phyloP scores from a whole-genome alignment of 805 yeast species.

The Hanseniaspora nectarophila region DNA sequence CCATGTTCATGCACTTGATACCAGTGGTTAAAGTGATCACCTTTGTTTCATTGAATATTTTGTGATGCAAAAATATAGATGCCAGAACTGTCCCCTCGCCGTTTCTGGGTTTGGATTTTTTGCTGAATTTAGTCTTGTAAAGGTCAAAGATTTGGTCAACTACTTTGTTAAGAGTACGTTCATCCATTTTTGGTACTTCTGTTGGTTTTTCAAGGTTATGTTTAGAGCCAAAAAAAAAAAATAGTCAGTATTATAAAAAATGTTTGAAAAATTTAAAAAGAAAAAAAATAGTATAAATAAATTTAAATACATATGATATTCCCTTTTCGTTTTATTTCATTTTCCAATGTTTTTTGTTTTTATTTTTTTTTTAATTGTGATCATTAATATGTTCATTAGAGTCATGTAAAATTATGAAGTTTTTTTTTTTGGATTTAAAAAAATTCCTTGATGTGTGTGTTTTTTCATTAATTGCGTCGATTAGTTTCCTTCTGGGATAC shows the following conservation, averaged over 20 bases:
- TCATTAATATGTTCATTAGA: not conserved
- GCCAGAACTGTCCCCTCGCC: slow-evolving; percentile 7
- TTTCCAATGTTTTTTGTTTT: not conserved
- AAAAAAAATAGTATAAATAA: too few relatives aligned
- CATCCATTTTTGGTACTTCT: not conserved
- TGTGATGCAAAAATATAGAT: not conserved
- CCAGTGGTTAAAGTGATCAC: slow-evolving; percentile 62
- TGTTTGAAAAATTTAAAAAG: not conserved
- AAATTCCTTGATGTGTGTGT: not conserved
- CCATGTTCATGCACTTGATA: slow-evolving; percentile 62
- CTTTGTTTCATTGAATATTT: slow-evolving; percentile 1
- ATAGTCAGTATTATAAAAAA: not conserved
- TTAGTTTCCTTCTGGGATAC: slow-evolving; percentile 26
- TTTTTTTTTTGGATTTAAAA: not conserved
- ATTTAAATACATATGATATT: too few relatives aligned
- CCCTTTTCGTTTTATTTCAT: too few relatives aligned
- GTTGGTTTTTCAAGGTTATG: not conserved
- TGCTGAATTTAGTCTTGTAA: not conserved
- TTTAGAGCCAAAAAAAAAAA: not conserved
- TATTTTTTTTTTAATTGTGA: not conserved
- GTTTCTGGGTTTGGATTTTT: slow-evolving; percentile 8
- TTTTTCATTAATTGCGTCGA: not conserved
- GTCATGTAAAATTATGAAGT: not conserved
- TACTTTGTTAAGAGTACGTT: not conserved
- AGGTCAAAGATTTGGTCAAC: not conserved